These are phyloP conservation scores for Sphaceloma murrayae DNA, from an alignment of 2,329 filamentous ascomycete genomes.

Conservation along the genomic window DNA sequence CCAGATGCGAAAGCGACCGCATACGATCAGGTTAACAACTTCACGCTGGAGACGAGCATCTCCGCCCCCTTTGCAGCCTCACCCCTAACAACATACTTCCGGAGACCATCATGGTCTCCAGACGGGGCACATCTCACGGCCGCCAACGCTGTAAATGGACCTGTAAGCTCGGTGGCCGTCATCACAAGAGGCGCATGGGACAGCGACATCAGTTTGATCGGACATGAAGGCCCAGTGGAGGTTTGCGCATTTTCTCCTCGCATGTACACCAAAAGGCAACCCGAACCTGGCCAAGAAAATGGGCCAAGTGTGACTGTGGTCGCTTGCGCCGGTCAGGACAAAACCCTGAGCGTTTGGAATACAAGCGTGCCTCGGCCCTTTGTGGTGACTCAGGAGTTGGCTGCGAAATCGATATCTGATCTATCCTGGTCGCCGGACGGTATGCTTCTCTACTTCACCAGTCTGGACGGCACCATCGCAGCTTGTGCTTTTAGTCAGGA, in stretches of 20 bases:
- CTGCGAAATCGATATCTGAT: conserved; percentile 86
- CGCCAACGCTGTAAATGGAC: conserved; percentile 92
- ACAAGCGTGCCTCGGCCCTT: conserved; percentile 88
- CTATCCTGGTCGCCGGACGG: conserved; percentile 91
- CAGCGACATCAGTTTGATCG: conserved; percentile 92
- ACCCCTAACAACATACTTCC: conserved; percentile 91
- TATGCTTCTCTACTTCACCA: conserved; percentile 73
- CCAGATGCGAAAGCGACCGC: conserved; percentile 83
- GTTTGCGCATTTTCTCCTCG: conserved; percentile 95
- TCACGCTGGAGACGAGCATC: conserved; percentile 88
- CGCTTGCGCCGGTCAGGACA: conserved; percentile 92
- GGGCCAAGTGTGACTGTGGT: conserved; percentile 73
- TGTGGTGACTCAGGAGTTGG: conserved; percentile 79
- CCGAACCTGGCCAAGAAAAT: conserved; percentile 40
- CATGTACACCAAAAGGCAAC: conserved; percentile 66
- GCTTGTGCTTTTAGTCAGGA: conserved; percentile 72
- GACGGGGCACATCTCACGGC: conserved; percentile 96
- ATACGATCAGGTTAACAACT: conserved; percentile 95
- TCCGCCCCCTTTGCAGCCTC: conserved; percentile 78
- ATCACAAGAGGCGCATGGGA: conserved; percentile 89
- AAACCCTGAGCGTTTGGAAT: conserved; percentile 94
- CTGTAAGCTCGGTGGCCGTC: conserved; percentile 93
- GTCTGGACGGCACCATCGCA: conserved; percentile 81
- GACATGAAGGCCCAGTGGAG: conserved; percentile 92
- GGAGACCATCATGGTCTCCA: conserved; percentile 93